Base-by-base conservation (phyloP, 2,329 filamentous ascomycete genomes). In the Aspergillaceae sp. region DNA sequence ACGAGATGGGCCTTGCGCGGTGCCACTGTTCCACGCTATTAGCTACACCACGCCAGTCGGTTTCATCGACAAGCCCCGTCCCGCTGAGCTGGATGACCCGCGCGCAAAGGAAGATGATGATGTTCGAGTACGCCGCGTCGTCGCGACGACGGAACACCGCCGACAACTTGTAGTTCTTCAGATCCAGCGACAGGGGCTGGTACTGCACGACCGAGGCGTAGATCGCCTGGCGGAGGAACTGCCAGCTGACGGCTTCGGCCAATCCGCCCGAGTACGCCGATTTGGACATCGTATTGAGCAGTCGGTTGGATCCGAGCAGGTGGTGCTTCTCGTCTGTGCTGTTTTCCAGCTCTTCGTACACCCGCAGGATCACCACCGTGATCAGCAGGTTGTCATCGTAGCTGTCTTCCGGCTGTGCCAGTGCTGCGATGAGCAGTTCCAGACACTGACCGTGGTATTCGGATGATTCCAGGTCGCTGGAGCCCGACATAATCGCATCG, bases 341-440 rank as follows among this genome's bases (percentile, higher is more conserved):
- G 11, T 52, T 51, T 33, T 63, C 60, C 44, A 66, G 48, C 54
- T 76, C 74, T 53, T 76, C 74, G 44, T 75, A 74, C 4, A 75
- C 62, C 0, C 74, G 67, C 19, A 75, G 56, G 4, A 76, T 66
- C 6, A 76, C 74, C 0, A 77, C 72, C 0, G 73, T 71, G 1
- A 72, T 66, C 0, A 76, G 58, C 2, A 75, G 65, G 10, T 69
- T 71, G 30, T 73, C 73, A 41, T 73, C 70, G 53, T 70, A 73
- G 1, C 66, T 65, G 1, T 67, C 60, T 9, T 66, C 61, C 0
- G 71, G 68, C 33, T 66, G 64, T 5, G 70, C 64, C 9, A 76
- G 61, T 2, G 69, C 68, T 7, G 68, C 59, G 2, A 76, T 74
- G 4, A 76, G 62, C 7, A 73, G 57, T 44, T 72, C 66, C 7